phyloP scores from a whole-genome alignment of 192 early-diverging fungal species.

The Coemansia umbellata region DNA sequence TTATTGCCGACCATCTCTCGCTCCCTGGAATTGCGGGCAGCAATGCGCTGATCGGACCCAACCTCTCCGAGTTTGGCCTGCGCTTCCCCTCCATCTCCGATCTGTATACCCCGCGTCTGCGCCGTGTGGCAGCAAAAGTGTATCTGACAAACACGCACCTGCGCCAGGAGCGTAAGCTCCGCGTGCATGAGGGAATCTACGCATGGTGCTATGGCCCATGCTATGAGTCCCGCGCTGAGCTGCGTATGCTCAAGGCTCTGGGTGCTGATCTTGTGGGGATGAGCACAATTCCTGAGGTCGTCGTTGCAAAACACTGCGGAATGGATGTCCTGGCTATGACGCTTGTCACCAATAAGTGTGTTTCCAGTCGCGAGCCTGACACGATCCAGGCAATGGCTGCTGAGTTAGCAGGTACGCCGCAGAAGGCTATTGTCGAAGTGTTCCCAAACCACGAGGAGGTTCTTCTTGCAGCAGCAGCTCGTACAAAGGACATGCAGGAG shows the following conservation, averaged over 20 bases:
- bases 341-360: conserved; percentile 79
- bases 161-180: conserved; percentile 36
- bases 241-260: conserved; percentile 62
- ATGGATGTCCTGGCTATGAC: conserved; percentile 78
- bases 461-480: conserved; percentile 31
- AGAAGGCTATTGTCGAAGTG: conserved; percentile 15
- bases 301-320: conserved; percentile 82
- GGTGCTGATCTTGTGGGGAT: conserved; percentile 90
- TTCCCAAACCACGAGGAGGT: conserved; percentile 50
- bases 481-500: conserved; percentile 39
- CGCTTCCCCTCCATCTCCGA: conserved; percentile 88
- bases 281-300: conserved; percentile 87
- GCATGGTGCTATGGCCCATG: conserved; percentile 79
- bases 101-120: conserved; percentile 79
- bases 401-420: conserved; percentile 30
- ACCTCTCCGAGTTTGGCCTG: conserved; percentile 75
- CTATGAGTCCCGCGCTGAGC: conserved; percentile 87
- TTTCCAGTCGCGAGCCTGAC: conserved; percentile 33
- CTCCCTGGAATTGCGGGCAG: conserved; percentile 70
- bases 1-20: conserved; percentile 78
- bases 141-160: conserved; percentile 33
- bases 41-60: conserved; percentile 83
- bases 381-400: conserved; percentile 31
- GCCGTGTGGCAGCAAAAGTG: conserved; percentile 51
- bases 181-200: conserved; percentile 81